Percentiles rank a stretch among this genome's conserved stretches.
These are phyloP conservation scores for Fusarium fracticaudum DNA, from an alignment of 2,329 filamentous ascomycete genomes.

Conservation along the genomic window DNA sequence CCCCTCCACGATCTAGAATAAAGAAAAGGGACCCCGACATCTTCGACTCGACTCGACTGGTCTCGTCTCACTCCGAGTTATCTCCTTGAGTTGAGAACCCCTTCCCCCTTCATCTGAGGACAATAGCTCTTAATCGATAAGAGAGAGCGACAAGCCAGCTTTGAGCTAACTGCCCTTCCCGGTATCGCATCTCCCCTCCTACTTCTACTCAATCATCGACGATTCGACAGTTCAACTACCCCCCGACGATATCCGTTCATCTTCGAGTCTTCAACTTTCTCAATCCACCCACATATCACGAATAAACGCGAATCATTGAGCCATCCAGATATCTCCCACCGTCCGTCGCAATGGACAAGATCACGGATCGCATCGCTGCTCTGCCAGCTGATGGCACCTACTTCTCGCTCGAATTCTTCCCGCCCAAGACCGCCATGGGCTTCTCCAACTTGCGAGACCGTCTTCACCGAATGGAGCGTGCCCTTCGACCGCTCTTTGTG, in stretches of 20 bases:
- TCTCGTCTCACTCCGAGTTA: constrained; percentile 27
- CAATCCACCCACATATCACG: neutral
- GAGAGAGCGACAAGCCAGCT: neutral
- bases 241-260: constrained; percentile 28
- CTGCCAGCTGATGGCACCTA: constrained; percentile 83
- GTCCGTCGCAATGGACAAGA: constrained; percentile 74
- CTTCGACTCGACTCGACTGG: constrained; percentile 8
- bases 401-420: constrained; percentile 99
- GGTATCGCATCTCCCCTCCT: constrained; percentile 1
- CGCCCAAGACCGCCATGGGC: constrained; percentile 95
- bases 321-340: neutral
- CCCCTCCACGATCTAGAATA: constrained; percentile 25
- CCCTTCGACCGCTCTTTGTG: constrained; percentile 90
- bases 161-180: neutral
- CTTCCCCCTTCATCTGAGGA: neutral
- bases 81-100: constrained; percentile 23
- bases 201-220: neutral
- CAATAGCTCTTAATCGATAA: constrained; percentile 12
- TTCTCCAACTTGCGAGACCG: constrained; percentile 93
- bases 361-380: constrained; percentile 94
- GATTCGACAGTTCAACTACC: neutral
- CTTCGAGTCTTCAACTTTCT: neutral
- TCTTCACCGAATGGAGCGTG: constrained; percentile 93
- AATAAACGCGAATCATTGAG: neutral
- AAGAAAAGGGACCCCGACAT: constrained; percentile 13